Conservation (phyloP, 176 grass and related monocot species). For the Rhynchospora pubera region DNA sequence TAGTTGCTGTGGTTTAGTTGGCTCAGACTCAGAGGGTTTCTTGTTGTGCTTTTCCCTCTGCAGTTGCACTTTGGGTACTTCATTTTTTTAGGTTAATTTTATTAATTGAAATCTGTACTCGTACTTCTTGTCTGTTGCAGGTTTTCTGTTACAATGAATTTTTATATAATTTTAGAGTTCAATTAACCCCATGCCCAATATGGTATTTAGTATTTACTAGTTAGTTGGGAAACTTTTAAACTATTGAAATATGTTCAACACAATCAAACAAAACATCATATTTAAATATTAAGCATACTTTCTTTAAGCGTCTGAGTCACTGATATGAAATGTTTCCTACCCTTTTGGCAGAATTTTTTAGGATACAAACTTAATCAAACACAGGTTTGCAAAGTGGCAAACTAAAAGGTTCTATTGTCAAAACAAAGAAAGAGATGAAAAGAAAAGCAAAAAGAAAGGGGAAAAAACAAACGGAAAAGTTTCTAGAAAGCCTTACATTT, state of each 20-base stretch:
- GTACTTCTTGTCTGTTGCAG: neutral
- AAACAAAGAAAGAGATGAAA: neutral
- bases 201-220: neutral
- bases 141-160: neutral
- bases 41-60: no score
- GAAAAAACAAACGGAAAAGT: neutral
- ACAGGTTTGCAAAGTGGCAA: neutral
- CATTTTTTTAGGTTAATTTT: neutral
- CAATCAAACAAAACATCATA: neutral
- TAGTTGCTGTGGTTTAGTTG: conserved; percentile 15
- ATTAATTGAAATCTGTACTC: neutral
- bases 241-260: neutral
- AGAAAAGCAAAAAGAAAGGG: no score
- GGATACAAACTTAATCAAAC: neutral
- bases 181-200: neutral
- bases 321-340: conserved; percentile 3
- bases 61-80: neutral
- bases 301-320: neutral
- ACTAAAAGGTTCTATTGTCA: neutral
- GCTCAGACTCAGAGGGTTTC: neutral
- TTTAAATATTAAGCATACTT: neutral
- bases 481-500: conserved; percentile 19
- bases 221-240: neutral
- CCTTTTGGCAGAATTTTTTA: neutral
- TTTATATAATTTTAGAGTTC: neutral